These are phyloP conservation scores for Chytriomyces hyalinus DNA, from an alignment of 192 early-diverging fungal genomes.

Conservation along the genomic window DNA sequence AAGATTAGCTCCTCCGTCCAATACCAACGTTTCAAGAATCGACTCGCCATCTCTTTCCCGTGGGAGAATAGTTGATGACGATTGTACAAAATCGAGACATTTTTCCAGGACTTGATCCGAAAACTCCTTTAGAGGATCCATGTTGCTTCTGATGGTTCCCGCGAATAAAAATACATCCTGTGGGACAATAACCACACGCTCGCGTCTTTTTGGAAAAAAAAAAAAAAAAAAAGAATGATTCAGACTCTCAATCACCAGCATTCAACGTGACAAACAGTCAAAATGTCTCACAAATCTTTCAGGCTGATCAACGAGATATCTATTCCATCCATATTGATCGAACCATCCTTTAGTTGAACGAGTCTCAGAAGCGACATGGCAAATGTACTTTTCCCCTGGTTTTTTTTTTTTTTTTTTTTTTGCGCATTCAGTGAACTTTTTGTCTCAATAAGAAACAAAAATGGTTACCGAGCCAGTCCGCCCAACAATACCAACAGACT, in stretches of 20 bases:
- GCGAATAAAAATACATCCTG: constrained; percentile 63
- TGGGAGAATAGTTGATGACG: not conserved
- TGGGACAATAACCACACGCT: constrained; percentile 54
- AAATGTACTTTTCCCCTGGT: constrained; percentile 57
- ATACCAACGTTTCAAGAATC: constrained; percentile 70
- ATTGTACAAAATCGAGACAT: not conserved
- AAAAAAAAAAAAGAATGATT: constrained; percentile 61
- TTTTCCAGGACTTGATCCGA: constrained; percentile 44
- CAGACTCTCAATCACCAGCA: constrained; percentile 36
- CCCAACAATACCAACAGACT: constrained; percentile 43
- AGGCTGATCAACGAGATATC: constrained; percentile 69
- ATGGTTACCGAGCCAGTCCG: constrained; percentile 48
- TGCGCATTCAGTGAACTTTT: not conserved
- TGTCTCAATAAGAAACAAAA: constrained; percentile 54
- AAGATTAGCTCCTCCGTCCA: constrained; percentile 83
- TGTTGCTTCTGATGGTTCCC: constrained; percentile 53
- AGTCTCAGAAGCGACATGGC: constrained; percentile 74
- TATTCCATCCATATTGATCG: constrained; percentile 62
- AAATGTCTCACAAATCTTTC: constrained; percentile 64
- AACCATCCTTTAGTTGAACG: constrained; percentile 51
- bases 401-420: not conserved
- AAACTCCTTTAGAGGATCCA: constrained; percentile 50
- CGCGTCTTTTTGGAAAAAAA: constrained; percentile 44
- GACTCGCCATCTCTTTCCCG: constrained; percentile 61
- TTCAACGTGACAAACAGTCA: constrained; percentile 33